A percentile compares a stretch with the other conserved stretches of the same genome.
These are phyloP conservation scores for Hura crepitans DNA, from an alignment of 441 rosid genomes.

Conservation along the genomic window DNA sequence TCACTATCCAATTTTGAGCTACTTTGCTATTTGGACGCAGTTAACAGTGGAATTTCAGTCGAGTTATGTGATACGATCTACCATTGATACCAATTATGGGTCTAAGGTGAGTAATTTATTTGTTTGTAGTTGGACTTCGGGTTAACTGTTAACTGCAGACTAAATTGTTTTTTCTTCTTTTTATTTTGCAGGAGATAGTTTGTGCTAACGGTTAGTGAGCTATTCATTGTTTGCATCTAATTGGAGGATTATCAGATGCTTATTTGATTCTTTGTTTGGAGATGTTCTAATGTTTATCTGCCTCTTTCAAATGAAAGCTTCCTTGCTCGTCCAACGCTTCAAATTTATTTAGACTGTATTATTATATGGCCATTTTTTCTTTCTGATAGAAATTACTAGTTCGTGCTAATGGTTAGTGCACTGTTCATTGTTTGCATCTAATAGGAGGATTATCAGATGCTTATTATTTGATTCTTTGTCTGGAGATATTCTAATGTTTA, in stretches of 20 bases:
- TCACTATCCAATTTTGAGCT: constrained; percentile 20
- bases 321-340: neutral
- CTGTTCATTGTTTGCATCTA: neutral
- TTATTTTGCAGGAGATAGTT: constrained; percentile 44
- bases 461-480: neutral
- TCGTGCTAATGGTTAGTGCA: constrained; percentile 51
- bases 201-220: constrained; percentile 53
- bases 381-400: too few relatives aligned
- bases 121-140: constrained; percentile 12
- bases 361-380: neutral
- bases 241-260: neutral
- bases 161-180: constrained; percentile 29
- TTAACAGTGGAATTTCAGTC: constrained; percentile 26
- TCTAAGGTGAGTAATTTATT: constrained; percentile 32
- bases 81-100: constrained; percentile 24
- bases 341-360: neutral
- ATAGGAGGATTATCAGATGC: neutral
- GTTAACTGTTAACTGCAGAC: constrained; percentile 11
- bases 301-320: neutral
- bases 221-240: neutral
- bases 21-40: constrained; percentile 34
- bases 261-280: neutral
- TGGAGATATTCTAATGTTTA: neutral
- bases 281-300: neutral
- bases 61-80: constrained; percentile 29